Percentiles rank a stretch among this genome's conserved stretches.
Conservation (phyloP, 495 filamentous ascomycete genomes). For the Neurospora discreta region DNA sequence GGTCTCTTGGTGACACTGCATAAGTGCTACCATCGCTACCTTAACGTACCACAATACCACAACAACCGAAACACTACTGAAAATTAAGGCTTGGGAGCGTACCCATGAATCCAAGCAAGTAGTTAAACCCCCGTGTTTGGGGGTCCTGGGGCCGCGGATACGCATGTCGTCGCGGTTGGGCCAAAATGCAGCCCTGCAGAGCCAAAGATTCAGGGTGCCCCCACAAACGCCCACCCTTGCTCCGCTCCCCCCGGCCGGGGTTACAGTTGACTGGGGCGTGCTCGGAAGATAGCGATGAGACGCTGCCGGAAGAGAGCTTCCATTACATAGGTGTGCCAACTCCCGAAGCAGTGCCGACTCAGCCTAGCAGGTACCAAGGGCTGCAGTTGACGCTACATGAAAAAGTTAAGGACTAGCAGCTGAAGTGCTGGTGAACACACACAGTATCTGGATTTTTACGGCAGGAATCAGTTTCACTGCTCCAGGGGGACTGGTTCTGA, state of each 20-base stretch:
- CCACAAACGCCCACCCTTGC: not conserved
- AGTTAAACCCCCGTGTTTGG: not conserved
- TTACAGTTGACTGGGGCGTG: not conserved
- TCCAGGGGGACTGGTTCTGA: not conserved
- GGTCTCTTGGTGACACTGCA: not conserved
- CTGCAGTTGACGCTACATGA: too few species aligned
- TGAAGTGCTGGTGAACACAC: not conserved
- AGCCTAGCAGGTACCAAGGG: not conserved
- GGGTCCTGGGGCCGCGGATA: not conserved
- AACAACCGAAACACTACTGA: not conserved
- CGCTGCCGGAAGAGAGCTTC: not conserved
- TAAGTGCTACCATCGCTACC: not conserved
- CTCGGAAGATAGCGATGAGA: not conserved
- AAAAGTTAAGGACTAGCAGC: too few species aligned
- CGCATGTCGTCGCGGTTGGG: not conserved
- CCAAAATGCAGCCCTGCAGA: slow-evolving; percentile 6
- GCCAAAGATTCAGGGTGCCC: not conserved
- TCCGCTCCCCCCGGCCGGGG: not conserved
- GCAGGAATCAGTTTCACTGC: not conserved
- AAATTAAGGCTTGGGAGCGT: not conserved
- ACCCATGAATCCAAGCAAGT: not conserved
- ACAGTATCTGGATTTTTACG: not conserved
- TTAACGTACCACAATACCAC: not conserved
- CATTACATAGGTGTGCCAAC: not conserved
- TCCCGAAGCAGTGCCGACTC: not conserved